Percentiles rank a stretch among this genome's conserved stretches.
These are phyloP conservation scores for Lentinula sp. DNA, from an alignment of 768 basidiomycete genomes.

Conservation along the genomic window DNA sequence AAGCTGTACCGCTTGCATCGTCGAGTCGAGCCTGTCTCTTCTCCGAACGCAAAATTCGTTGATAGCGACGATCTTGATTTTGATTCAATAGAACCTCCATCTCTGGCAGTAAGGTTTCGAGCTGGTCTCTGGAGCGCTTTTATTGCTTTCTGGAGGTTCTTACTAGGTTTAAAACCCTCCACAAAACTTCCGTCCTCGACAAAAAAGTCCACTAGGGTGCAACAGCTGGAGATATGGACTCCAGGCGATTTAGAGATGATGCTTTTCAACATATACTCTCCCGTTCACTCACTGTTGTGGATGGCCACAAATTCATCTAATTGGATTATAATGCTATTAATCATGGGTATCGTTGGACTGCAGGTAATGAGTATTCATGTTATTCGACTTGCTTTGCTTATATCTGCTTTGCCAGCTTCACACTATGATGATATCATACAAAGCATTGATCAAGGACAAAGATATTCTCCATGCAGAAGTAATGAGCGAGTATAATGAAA, in stretches of 20 bases:
- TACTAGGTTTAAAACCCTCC: conserved; percentile 54
- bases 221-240: conserved; percentile 74
- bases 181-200: conserved; percentile 23
- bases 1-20: conserved; percentile 64
- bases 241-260: conserved; percentile 67
- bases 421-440: conserved; percentile 48
- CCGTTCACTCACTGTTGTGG: conserved; percentile 71
- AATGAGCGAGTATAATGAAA: conserved; percentile 77
- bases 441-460: conserved; percentile 65
- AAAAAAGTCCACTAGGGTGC: conserved; percentile 49
- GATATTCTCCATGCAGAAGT: conserved; percentile 74
- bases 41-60: conserved; percentile 65
- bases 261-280: conserved; percentile 74
- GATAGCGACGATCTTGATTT: conserved; percentile 41
- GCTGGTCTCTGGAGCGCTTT: conserved; percentile 46
- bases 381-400: not conserved
- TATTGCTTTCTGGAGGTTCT: conserved; percentile 56
- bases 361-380: conserved; percentile 41
- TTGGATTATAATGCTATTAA: conserved; percentile 66
- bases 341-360: conserved; percentile 61
- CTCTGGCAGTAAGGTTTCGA: conserved; percentile 36
- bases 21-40: conserved; percentile 58
- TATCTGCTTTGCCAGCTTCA: conserved; percentile 33
- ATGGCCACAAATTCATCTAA: conserved; percentile 62
- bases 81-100: conserved; percentile 35